Percentiles rank a stretch among this genome's conserved stretches.
phyloP scores from a whole-genome alignment of 2,329 filamentous ascomycete species.

The Aspergillus ustus region DNA sequence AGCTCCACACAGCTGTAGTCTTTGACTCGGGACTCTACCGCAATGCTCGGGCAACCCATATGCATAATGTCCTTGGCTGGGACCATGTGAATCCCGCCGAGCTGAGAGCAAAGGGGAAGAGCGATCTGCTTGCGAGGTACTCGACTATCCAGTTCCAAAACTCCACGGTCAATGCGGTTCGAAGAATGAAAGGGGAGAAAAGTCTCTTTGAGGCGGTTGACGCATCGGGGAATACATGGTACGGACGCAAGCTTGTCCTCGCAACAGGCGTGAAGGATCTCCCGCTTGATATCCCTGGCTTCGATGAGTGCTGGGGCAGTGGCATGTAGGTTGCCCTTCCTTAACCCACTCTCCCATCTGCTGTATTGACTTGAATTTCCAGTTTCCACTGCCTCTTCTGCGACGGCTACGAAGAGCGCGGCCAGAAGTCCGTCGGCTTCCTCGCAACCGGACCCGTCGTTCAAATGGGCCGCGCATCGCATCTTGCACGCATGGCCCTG shows the following conservation, averaged over 20 bases:
- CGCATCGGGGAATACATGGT: conserved; percentile 47
- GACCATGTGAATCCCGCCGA: conserved; percentile 32
- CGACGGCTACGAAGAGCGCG: conserved; percentile 20
- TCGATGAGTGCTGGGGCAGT: conserved; percentile 59
- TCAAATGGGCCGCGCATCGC: conserved; percentile 38
- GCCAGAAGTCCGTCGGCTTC: conserved; percentile 9
- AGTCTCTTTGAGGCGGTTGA: conserved; percentile 47
- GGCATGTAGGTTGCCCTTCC: conserved; percentile 46
- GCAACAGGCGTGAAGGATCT: conserved; percentile 60
- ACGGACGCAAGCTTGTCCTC: conserved; percentile 59
- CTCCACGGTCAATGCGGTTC: neutral
- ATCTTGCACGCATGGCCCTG: conserved; percentile 51
- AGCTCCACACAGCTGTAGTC: conserved; percentile 57
- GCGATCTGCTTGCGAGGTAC: conserved; percentile 9
- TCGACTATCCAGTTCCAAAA: conserved; percentile 5
- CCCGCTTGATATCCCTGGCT: conserved; percentile 58
- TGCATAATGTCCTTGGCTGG: conserved; percentile 59
- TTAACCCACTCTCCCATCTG: neutral
- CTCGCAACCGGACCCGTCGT: conserved; percentile 43
- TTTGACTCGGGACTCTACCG: conserved; percentile 61
- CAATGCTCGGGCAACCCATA: conserved; percentile 57
- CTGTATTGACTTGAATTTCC: neutral
- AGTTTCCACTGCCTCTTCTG: conserved; percentile 23
- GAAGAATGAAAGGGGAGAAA: conserved; percentile 25
- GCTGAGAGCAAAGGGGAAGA: conserved; percentile 1